These are phyloP conservation scores for Persicaria tinctoria DNA, from an alignment of 148 eudicot species.

Conservation along the genomic window DNA sequence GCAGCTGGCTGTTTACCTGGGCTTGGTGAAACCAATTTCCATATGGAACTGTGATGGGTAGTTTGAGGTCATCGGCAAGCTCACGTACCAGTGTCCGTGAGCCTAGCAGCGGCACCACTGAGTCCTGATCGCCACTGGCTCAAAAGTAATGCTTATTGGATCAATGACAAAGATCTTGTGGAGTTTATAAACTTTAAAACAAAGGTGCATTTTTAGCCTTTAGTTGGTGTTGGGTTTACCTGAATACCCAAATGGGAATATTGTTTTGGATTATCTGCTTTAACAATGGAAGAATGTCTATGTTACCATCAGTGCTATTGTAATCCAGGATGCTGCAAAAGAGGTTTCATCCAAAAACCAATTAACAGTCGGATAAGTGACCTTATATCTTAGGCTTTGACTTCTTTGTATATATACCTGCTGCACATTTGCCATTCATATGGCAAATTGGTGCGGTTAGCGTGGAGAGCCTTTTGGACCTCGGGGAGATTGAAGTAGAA, in stretches of 20 bases:
- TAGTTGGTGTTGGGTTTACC: constrained; percentile 27
- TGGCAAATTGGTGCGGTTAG: constrained; percentile 77
- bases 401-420: constrained; percentile 22
- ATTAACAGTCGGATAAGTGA: neutral
- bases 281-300: constrained; percentile 76
- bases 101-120: constrained; percentile 88
- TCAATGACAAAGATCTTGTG: too few relatives aligned
- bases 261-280: constrained; percentile 42
- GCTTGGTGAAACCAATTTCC: constrained; percentile 89
- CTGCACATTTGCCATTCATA: constrained; percentile 91
- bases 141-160: neutral
- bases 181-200: too few relatives aligned
- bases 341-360: neutral
- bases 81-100: constrained; percentile 85
- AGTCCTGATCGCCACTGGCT: constrained; percentile 91
- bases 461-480: constrained; percentile 95
- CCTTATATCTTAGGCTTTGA: neutral
- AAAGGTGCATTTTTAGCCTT: neutral
- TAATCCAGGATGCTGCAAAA: constrained; percentile 50
- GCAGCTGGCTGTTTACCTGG: constrained; percentile 38
- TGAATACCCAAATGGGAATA: constrained; percentile 83
- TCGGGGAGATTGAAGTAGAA: constrained; percentile 90
- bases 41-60: constrained; percentile 67
- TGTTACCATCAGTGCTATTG: constrained; percentile 53
- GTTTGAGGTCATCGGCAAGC: constrained; percentile 63